These are phyloP conservation scores for Elaeis oleifera DNA, from an alignment of 202 grass and related monocot genomes.

Conservation along the genomic window DNA sequence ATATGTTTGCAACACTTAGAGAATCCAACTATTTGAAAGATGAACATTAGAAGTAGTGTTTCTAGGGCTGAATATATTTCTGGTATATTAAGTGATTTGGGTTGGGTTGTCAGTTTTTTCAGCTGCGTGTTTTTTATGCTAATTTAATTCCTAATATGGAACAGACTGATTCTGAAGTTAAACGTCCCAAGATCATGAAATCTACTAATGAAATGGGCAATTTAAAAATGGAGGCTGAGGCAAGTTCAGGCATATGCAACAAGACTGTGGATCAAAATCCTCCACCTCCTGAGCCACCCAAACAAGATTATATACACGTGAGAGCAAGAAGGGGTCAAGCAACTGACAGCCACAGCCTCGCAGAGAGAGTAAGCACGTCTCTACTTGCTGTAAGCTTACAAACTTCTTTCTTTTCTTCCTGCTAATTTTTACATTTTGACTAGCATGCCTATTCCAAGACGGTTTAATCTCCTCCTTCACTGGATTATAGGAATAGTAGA, in stretches of 20 bases:
- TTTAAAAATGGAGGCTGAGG: neutral
- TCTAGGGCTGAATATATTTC: neutral
- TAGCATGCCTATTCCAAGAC: neutral
- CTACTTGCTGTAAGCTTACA: neutral
- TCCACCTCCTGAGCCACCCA: neutral
- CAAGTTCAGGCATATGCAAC: neutral
- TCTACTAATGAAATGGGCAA: neutral
- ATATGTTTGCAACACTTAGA: neutral
- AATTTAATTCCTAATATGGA: slow-evolving; percentile 8
- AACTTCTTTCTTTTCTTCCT: neutral
- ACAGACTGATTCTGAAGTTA: slow-evolving; percentile 7
- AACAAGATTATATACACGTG: slow-evolving; percentile 10
- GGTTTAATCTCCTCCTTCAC: too few species aligned
- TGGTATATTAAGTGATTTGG: neutral
- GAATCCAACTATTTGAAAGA: neutral
- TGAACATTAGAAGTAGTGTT: neutral
- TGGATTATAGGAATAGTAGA: too few species aligned
- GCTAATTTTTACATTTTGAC: neutral
- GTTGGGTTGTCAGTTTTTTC: slow-evolving; percentile 14
- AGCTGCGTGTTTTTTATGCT: neutral
- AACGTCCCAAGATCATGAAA: neutral
- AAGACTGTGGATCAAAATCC: neutral
- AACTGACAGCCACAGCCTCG: slow-evolving; percentile 6
- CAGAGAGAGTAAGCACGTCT: slow-evolving; percentile 8
- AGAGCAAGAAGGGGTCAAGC: slow-evolving; percentile 12